Percentiles rank a stretch among this genome's conserved stretches.
phyloP scores from a whole-genome alignment of 805 yeast genomes.

The Kodamaea nitidulidarum region DNA sequence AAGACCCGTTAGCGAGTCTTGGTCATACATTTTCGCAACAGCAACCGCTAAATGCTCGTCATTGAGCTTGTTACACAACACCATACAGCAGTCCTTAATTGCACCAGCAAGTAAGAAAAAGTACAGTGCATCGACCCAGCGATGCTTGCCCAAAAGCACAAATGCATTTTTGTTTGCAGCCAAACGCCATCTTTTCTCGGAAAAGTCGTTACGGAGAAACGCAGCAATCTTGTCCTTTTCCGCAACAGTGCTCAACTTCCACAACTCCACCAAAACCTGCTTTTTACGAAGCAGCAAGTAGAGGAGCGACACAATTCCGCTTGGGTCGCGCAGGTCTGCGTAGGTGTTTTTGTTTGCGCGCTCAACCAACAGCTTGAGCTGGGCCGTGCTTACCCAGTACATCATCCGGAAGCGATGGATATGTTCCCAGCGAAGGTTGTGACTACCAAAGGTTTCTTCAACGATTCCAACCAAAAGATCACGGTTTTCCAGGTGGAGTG shows the following conservation, averaged over 20 bases:
- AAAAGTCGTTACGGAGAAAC: slow-evolving; percentile 74
- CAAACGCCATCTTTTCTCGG: slow-evolving; percentile 69
- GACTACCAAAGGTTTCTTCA: slow-evolving; percentile 35
- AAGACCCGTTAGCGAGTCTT: slow-evolving; percentile 4
- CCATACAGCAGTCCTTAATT: slow-evolving; percentile 72
- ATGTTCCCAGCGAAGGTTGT: slow-evolving; percentile 54
- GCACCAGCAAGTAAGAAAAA: slow-evolving; percentile 80
- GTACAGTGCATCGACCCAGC: slow-evolving; percentile 82
- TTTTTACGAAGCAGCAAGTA: slow-evolving; percentile 78
- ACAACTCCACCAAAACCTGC: slow-evolving; percentile 69
- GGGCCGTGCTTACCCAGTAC: slow-evolving; percentile 55
- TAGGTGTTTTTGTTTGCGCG: slow-evolving; percentile 70
- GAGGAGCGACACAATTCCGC: slow-evolving; percentile 61
- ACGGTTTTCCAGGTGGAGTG: slow-evolving; percentile 75
- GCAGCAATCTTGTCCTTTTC: slow-evolving; percentile 81
- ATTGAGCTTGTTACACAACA: slow-evolving; percentile 59
- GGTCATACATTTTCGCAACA: slow-evolving; percentile 67
- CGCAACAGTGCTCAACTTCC: slow-evolving; percentile 76
- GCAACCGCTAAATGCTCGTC: slow-evolving; percentile 76
- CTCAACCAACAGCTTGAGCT: slow-evolving; percentile 49
- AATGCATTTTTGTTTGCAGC: slow-evolving; percentile 93
- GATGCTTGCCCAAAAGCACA: slow-evolving; percentile 82
- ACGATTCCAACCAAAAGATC: slow-evolving; percentile 56
- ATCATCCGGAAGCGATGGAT: slow-evolving; percentile 60
- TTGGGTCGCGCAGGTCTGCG: slow-evolving; percentile 61